Evolutionary conservation across 768 basidiomycete species (phyloP), one percentile per base, ranked within the genome.

Genomic region (Trametes cubensis): DNA sequence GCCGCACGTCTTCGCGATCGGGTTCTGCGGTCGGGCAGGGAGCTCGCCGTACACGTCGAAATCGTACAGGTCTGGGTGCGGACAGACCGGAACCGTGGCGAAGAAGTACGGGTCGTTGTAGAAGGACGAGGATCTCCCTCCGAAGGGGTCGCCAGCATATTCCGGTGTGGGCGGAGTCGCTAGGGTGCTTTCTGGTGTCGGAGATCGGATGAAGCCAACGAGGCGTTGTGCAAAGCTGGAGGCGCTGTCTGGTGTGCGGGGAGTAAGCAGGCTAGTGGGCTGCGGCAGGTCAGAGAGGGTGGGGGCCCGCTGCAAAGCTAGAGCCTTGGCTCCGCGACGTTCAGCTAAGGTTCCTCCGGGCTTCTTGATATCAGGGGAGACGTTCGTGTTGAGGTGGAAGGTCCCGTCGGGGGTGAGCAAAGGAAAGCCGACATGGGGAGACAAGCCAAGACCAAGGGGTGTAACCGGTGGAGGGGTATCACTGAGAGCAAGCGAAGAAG

Each of bases 161-260:
- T 63, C 56, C 6, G 39, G 40, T 6, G 52, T 17, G 1, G 55
- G 20, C 25, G 47, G 26, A 18, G n/a, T 17, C n/a, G 10, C 34
- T 34, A 34, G 34, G 34, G 40, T 17, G 48, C 25, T 49, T 47
- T 44, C 47, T 14, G 49, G 49, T 1, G 44, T 62, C 20, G 48
- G 20, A n/a, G 62, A 40, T 17, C 62, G 62, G 23, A 63, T 63
- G 52, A 59, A 59, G 5, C 42, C 62, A 47, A 59, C 51, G 47
- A 63, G 21, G 7, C 62, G 57, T 21, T 59, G 62, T 14, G 41
- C 41, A 39, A 63, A 59, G 25, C 57, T 58, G 4, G 62, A 26
- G 6, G 62, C 50, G 38, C 30, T 57, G 23, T 47, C 52, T 10
- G 52, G 52, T 1, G 52, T 54, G 47, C 41, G 53, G 1, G 57